Percentiles rank a stretch among this genome's conserved stretches.
Conservation (phyloP, 2,329 filamentous ascomycete species). For the Gaeumannomyces tritici region DNA sequence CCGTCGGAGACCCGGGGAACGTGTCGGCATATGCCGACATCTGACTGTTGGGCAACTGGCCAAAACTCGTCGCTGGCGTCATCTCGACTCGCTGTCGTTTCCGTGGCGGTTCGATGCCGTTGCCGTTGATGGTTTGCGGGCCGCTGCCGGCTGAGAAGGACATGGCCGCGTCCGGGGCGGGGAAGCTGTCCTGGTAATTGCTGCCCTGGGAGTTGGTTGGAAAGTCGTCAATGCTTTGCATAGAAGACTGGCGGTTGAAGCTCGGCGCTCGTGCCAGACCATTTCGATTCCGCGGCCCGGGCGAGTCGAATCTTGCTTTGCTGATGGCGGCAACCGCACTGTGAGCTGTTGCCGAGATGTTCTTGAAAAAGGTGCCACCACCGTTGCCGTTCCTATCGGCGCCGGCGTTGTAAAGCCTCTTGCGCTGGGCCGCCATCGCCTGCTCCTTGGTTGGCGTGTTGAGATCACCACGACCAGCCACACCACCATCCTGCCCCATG, state of each 20-base stretch:
- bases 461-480: conserved; percentile 63
- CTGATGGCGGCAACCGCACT: conserved; percentile 93
- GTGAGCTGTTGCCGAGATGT: conserved; percentile 87
- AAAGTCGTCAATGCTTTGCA: conserved; percentile 55
- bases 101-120: conserved; percentile 65
- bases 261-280: conserved; percentile 58
- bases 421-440: conserved; percentile 91
- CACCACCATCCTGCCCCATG: conserved; percentile 64
- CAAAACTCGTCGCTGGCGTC: conserved; percentile 48
- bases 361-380: conserved; percentile 87
- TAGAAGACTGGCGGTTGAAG: conserved; percentile 62
- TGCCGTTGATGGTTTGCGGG: conserved; percentile 33
- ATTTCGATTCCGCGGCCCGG: conserved; percentile 30
- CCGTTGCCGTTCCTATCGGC: conserved; percentile 56
- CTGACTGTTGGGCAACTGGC: conserved; percentile 24
- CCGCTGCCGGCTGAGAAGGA: conserved; percentile 47
- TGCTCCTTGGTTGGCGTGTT: conserved; percentile 98
- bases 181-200: conserved; percentile 77
- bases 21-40: conserved; percentile 33
- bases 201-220: conserved; percentile 69
- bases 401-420: conserved; percentile 76
- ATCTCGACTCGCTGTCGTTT: conserved; percentile 60
- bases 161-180: conserved; percentile 65
- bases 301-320: conserved; percentile 90
- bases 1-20: conserved; percentile 65